Evolutionary conservation across 83 land plant species (phyloP).

Genomic region (Diphasiastrum complanatum): DNA sequence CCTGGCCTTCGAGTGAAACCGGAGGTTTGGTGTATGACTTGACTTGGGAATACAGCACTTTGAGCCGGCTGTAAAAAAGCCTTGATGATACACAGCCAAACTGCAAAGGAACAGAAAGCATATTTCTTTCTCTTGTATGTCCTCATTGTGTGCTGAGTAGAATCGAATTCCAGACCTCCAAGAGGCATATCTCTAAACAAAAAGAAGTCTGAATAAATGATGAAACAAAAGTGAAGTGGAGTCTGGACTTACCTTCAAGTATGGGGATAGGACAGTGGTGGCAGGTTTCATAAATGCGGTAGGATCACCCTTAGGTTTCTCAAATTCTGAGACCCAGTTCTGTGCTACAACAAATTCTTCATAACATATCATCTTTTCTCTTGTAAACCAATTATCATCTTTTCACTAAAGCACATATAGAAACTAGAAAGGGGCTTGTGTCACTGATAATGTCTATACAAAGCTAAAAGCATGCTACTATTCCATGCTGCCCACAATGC

Average conservation of each 20-base stretch:
- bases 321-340: conserved; percentile 93
- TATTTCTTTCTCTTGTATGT: neutral
- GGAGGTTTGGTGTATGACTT: conserved; percentile 69
- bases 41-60: conserved; percentile 46
- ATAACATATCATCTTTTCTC: no score
- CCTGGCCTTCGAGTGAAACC: conserved; percentile 90
- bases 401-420: no score
- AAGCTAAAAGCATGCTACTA: no score
- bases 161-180: no score
- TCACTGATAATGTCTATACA: no score
- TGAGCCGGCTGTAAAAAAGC: conserved; percentile 56
- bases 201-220: conserved; percentile 5
- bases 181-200: neutral
- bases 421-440: no score
- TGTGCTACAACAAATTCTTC: no score
- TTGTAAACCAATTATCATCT: no score
- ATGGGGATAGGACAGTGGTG: conserved; percentile 90
- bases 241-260: conserved; percentile 58
- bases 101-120: conserved; percentile 33
- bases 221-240: neutral
- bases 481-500: no score
- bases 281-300: conserved; percentile 86
- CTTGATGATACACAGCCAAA: conserved; percentile 94
- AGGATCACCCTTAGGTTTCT: conserved; percentile 96
- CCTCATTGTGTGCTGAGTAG: no score